Base-by-base conservation (phyloP, 179 eudicot genomes). In the Silene noctiflora region DNA sequence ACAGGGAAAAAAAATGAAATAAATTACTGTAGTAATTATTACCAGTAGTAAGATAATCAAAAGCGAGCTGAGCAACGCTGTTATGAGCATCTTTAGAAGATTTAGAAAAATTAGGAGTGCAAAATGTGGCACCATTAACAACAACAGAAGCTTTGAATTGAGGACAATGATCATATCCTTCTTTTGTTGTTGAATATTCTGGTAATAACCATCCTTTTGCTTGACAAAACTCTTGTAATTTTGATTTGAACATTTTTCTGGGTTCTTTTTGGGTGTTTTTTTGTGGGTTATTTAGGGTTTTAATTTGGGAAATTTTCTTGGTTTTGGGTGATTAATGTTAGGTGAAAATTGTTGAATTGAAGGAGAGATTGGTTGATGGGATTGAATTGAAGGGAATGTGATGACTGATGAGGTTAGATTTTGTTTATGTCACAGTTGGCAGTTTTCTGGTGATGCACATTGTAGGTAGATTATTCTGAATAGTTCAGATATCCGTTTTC, bases 71-170 rank as follows among this genome's bases (percentile, higher is more conserved):
- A 20, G 87, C 87, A 75, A 74, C 87, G 21, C 44, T 35, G 58
- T 82, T 82, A 14, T 85, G 82, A 22, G 87, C 87, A 9, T 80
- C 83, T 66, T 85, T 85, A 31, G 83, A 61, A 42, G 85, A 71
- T 8, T 72, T 80, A 31, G 11, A 75, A 31, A 46, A 53, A 13
- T 68, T 22, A 13, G 82, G 73, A 4, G 77, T 56, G 16, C 53
- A 13, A 22, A 67, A 85, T 10, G 82, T 24, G 10, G 51, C 22
- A 25, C 82, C 87, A 80, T 85, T 82, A 0, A 85, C 82, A 56
- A 27, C 22, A 4, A 85, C 84, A 24, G 68, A 42, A 12, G 82
- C 87, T 62, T 80, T 80, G 58, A 82, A 85, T 51, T 20, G 61
- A 75, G 85, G 83, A 67, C 83, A 74, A 72, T 85, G 87, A 58